A percentile compares a stretch with the other conserved stretches of the same genome.
Evolutionary conservation across 1,284 basidiomycete species (phyloP).

Genomic region (Boletellus deceptivus): DNA sequence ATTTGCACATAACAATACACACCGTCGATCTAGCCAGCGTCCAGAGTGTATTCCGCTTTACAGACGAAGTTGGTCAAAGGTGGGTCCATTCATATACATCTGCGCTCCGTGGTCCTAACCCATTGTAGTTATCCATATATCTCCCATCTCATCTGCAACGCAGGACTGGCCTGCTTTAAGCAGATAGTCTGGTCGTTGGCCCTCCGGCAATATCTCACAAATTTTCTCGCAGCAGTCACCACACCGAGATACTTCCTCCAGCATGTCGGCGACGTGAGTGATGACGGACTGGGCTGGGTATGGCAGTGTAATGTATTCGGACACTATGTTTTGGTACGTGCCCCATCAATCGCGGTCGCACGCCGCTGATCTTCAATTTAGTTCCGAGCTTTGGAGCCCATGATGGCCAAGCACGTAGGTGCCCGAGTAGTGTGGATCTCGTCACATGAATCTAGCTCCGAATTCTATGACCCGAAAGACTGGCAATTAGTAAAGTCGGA

Average conservation of each 20-base stretch:
- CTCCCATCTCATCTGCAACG: conserved; percentile 82
- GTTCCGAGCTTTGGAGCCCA: conserved; percentile 58
- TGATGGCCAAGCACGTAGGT: conserved; percentile 46
- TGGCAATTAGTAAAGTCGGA: conserved; percentile 67
- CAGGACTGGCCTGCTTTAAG: conserved; percentile 69
- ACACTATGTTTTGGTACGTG: conserved; percentile 76
- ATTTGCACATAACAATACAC: conserved; percentile 62
- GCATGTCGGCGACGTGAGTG: conserved; percentile 55
- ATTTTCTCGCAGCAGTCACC: conserved; percentile 52
- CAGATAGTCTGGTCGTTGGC: conserved; percentile 54
- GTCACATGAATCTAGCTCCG: conserved; percentile 62
- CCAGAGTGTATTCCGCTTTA: conserved; percentile 64
- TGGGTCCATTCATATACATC: conserved; percentile 35
- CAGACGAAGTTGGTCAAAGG: conserved; percentile 53
- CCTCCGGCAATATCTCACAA: conserved; percentile 50
- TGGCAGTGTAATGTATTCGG: conserved; percentile 89
- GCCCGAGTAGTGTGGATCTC: conserved; percentile 81
- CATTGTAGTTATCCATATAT: conserved; percentile 72
- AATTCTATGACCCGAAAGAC: conserved; percentile 61
- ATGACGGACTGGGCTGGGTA: conserved; percentile 74
- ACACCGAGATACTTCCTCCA: conserved; percentile 65
- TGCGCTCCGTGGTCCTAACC: neutral
- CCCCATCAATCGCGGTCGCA: conserved; percentile 1
- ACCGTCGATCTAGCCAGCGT: conserved; percentile 66
- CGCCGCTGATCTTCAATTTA: conserved; percentile 30